Percentiles rank a stretch among this genome's conserved stretches.
Evolutionary conservation across 192 early-diverging fungal genomes (phyloP).

Genomic region (Entomortierella parvispora): DNA sequence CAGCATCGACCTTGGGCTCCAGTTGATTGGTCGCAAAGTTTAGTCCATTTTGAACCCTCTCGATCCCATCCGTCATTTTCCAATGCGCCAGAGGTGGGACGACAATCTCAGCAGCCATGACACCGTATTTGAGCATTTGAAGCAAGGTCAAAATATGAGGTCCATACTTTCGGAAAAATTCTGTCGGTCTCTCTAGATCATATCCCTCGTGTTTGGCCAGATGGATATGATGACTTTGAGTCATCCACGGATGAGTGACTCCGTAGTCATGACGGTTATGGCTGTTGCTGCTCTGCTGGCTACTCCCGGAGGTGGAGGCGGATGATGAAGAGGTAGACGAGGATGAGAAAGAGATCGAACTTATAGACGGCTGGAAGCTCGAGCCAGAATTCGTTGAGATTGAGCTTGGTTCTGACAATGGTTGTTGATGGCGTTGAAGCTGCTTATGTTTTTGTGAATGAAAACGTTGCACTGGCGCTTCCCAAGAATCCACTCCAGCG

Average conservation of each 20-base stretch:
- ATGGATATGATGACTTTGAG: conserved; percentile 20
- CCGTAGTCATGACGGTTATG: background rate
- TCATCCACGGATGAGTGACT: background rate
- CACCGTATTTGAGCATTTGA: conserved; percentile 38
- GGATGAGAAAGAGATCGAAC: too few species aligned
- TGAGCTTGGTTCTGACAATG: too few species aligned
- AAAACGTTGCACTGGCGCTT: too few species aligned
- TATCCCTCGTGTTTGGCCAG: conserved; percentile 36
- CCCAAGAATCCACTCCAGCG: too few species aligned
- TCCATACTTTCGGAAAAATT: conserved; percentile 33
- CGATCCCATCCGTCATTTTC: conserved; percentile 16
- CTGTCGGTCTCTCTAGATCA: conserved; percentile 30
- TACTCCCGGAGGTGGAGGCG: too few species aligned
- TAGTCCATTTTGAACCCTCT: conserved; percentile 2
- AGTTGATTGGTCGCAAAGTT: background rate
- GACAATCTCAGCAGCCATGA: conserved; percentile 17
- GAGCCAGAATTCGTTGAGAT: too few species aligned
- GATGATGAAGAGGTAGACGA: too few species aligned
- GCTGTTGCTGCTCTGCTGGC: background rate
- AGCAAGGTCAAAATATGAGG: conserved; percentile 18
- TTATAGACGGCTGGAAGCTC: too few species aligned
- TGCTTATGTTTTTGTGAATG: too few species aligned
- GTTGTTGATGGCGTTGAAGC: too few species aligned
- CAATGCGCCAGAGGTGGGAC: conserved; percentile 13
- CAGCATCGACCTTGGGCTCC: conserved; percentile 26